These are phyloP conservation scores for Epichloe sylvatica DNA, from an alignment of 2,329 filamentous ascomycete genomes.

Conservation along the genomic window DNA sequence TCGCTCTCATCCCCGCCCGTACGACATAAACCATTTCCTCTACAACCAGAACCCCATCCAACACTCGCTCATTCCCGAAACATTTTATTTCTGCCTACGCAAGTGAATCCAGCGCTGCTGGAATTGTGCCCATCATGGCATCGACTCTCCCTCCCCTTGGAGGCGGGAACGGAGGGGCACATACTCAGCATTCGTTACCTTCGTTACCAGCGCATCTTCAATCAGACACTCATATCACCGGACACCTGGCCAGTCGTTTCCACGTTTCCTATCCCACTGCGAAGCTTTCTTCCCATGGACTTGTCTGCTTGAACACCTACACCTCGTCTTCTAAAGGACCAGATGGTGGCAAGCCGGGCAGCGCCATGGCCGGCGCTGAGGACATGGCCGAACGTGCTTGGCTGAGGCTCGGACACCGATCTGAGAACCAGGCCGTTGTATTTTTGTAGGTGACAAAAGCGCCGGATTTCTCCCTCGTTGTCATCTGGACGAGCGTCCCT, in stretches of 20 bases:
- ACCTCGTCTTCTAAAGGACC: conserved; percentile 75
- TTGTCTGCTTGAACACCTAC: conserved; percentile 90
- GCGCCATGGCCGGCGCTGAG: conserved; percentile 82
- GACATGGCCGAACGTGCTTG: conserved; percentile 81
- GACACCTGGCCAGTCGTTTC: conserved; percentile 76
- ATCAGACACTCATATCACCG: conserved; percentile 64
- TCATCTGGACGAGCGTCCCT: background rate
- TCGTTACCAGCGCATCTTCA: conserved; percentile 73
- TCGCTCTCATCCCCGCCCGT: background rate
- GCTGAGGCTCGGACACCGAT: conserved; percentile 69
- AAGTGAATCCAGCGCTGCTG: background rate
- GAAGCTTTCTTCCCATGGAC: conserved; percentile 75
- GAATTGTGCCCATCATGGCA: conserved; percentile 38
- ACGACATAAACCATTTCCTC: background rate
- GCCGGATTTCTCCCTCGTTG: background rate
- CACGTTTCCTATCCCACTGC: conserved; percentile 84
- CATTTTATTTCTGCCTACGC: background rate
- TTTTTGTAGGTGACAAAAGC: conserved; percentile 60
- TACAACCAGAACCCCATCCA: background rate
- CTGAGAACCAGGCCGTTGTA: conserved; percentile 83
- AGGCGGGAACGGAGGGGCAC: conserved; percentile 43
- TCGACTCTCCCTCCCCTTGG: conserved; percentile 40
- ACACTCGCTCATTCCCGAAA: background rate
- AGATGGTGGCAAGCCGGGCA: conserved; percentile 84
- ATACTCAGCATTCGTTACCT: conserved; percentile 75